Evolutionary conservation across 129 eudicot genomes (phyloP).

Genomic region (Flaveria sonorensis): DNA sequence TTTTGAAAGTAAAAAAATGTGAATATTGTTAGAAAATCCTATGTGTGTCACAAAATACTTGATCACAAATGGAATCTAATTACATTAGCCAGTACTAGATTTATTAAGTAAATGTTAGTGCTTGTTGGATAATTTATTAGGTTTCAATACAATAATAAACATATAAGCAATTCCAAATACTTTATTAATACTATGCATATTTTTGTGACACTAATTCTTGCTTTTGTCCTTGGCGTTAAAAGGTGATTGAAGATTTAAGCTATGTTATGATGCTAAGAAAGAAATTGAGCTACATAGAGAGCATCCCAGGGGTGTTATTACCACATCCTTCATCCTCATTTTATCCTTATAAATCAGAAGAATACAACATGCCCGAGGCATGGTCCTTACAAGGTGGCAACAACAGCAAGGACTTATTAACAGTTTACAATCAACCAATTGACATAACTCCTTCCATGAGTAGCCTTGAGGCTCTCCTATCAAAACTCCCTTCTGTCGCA

Average conservation of each 20-base stretch:
- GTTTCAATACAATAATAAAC: no score
- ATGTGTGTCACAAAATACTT: no score
- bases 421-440: slow-evolving; percentile 43
- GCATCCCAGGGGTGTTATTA: slow-evolving; percentile 94
- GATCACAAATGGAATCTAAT: no score
- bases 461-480: slow-evolving; percentile 92
- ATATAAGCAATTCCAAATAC: neutral
- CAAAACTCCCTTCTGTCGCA: slow-evolving; percentile 85
- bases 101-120: no score
- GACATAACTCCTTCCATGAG: slow-evolving; percentile 95
- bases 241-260: slow-evolving; percentile 92
- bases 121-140: no score
- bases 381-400: slow-evolving; percentile 46
- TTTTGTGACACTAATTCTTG: neutral
- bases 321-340: slow-evolving; percentile 97
- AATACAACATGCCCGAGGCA: slow-evolving; percentile 38
- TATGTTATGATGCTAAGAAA: slow-evolving; percentile 82
- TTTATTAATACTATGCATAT: neutral
- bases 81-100: no score
- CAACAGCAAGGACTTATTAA: slow-evolving; percentile 30
- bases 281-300: slow-evolving; percentile 82
- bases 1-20: no score
- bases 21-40: no score
- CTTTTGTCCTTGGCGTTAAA: neutral
- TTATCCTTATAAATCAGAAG: slow-evolving; percentile 63